Evolutionary conservation across 495 filamentous ascomycete species (phyloP), one percentile per base, ranked within the genome.

Genomic region (Aspergillus leporis): DNA sequence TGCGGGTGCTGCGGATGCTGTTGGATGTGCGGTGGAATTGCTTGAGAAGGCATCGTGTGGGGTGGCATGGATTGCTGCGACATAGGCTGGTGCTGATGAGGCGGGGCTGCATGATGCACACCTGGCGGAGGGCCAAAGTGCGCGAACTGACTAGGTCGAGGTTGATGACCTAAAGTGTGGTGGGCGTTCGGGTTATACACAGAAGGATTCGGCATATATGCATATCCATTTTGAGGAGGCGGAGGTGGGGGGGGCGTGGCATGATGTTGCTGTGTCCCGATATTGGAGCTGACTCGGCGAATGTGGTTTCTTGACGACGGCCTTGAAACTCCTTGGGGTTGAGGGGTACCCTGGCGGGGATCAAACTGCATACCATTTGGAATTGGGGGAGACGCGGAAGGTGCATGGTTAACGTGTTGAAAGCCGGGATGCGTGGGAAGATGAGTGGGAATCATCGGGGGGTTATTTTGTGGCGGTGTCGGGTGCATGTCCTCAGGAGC

Each of bases 321-420:
- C 47, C 93, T 81, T 12, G 93, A 95, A 51, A 82, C 76, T 56
- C 78, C 81, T 64, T 89, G 86, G 13, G 89, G 90, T 64, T 93
- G 88, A 16, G 92, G 91, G 5, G 92, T 93, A 55, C 89, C 87
- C 52, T 89, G 87, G 56, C 90, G 83, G 41, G 85, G 85, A 55
- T 81, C 84, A 64, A 88, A 90, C 8, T 83, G 81, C 52, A 89
- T 81, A 46, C 89, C 90, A 69, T 94, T 95, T 25, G 80, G 82
- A 61, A 97, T 90, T 1, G 95, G 95, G 54, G 95, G 94, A 14
- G 95, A 97, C 5, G 87, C 87, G 47, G 92, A 95, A 19, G 92
- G 90, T 21, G 90, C 92, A 63, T 94, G 87, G 69, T 92, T 83
- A 60, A 98, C 86, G 65, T 93, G 88, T 61, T 87, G 83, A 65